A percentile compares a stretch with the other conserved stretches of the same genome.
Evolutionary conservation across 495 filamentous ascomycete species (phyloP).

Genomic region (Talaromyces ruber): DNA sequence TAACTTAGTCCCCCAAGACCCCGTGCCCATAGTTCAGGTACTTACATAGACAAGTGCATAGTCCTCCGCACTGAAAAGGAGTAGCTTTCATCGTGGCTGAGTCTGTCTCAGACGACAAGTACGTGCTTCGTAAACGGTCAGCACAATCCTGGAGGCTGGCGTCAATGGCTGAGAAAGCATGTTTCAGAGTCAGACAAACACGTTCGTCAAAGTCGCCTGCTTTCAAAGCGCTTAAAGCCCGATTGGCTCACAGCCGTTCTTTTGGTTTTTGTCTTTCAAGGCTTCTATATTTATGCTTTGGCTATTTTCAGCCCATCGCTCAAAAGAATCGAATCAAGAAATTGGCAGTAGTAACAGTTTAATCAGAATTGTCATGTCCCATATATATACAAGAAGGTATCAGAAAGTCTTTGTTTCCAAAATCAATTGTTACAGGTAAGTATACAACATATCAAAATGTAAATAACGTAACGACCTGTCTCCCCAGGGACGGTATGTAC

Average conservation of each 20-base stretch:
- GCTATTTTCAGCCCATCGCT: not conserved
- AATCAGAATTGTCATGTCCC: not conserved
- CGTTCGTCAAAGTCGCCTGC: not conserved
- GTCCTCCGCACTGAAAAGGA: not conserved
- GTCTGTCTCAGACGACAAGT: not conserved
- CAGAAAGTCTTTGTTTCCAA: not conserved
- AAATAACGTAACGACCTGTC: not conserved
- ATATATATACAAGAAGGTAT: slow-evolving; percentile 2
- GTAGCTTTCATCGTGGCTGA: not conserved
- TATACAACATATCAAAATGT: not conserved
- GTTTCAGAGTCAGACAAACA: not conserved
- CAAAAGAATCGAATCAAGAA: not conserved
- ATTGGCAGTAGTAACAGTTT: not conserved
- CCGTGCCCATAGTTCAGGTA: not conserved
- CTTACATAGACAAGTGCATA: not conserved
- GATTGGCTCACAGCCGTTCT: not conserved
- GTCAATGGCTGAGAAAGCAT: not conserved
- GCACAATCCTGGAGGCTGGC: not conserved
- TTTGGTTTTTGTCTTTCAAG: not conserved
- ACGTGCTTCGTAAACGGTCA: not conserved
- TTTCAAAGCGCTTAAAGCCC: not conserved
- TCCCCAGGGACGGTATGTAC: not conserved
- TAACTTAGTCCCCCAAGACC: not conserved
- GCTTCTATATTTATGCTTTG: not conserved
- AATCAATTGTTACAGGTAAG: slow-evolving; percentile 1